phyloP scores from a whole-genome alignment of 2,329 filamentous ascomycete species.

The Claviceps sp. region DNA sequence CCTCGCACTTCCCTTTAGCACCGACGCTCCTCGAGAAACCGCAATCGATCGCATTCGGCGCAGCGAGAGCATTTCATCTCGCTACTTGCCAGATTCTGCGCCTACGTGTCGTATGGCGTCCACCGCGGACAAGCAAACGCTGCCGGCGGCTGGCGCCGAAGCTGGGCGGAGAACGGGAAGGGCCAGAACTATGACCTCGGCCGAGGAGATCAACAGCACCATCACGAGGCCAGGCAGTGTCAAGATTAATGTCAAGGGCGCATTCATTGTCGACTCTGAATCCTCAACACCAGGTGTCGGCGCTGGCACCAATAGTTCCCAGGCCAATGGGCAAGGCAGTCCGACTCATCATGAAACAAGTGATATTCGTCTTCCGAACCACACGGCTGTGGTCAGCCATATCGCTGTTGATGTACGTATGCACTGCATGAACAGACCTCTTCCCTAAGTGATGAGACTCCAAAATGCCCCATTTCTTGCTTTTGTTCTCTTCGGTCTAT shows the following conservation, averaged over 20 bases:
- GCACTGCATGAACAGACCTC: too few species aligned
- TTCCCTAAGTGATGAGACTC: too few species aligned
- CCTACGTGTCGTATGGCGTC: conserved; percentile 6
- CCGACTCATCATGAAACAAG: conserved; percentile 57
- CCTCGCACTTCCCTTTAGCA: neutral
- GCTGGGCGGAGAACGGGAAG: neutral
- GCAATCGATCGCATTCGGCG: neutral
- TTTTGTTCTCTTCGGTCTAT: neutral
- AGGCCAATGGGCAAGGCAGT: conserved; percentile 30
- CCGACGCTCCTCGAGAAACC: neutral
- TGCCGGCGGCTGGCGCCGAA: conserved; percentile 1
- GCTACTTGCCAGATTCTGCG: neutral
- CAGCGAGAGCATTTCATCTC: neutral
- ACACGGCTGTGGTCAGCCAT: conserved; percentile 90
- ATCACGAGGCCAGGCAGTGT: conserved; percentile 57
- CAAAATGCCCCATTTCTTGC: neutral
- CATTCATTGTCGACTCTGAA: conserved; percentile 88
- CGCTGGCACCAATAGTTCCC: conserved; percentile 11
- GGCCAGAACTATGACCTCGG: conserved; percentile 28
- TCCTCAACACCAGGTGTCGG: conserved; percentile 35
- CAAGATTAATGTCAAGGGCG: conserved; percentile 91
- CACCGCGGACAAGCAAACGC: conserved; percentile 4
- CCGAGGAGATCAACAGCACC: conserved; percentile 43
- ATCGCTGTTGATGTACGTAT: conserved; percentile 81
- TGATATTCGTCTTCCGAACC: conserved; percentile 92